Base-by-base conservation (phyloP, 2,329 filamentous ascomycete genomes). In the Xenoacremonium recifei region DNA sequence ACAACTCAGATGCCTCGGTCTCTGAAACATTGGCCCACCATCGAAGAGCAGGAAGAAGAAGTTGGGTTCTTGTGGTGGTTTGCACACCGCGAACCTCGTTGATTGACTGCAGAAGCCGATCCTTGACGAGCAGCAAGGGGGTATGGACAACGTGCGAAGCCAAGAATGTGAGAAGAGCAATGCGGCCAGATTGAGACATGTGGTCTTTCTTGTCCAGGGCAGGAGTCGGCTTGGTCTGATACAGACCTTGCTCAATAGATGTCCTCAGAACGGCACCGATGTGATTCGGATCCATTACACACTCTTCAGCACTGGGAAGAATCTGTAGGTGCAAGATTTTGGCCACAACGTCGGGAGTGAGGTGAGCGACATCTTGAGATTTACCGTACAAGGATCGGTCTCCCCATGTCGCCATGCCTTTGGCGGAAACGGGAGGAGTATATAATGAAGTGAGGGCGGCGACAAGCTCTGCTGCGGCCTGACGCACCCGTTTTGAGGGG, bases 261-360 rank as follows among this genome's bases (percentile, higher is more conserved):
- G 59, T 54, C 34, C 68, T 67, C 5, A 96, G 62, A 3, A 84
- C 76, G 16, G 79, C 78, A 19, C 76, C 70, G 33, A 96, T 74
- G 47, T 93, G 84, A 20, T 77, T 79, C 4, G 80, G 70, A 59
- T 97, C 90, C 51, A 96, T 79, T 4, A 92, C 76, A 57, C 85
- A 95, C 64, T 96, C 93, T 64, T 96, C 91, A 9, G 96, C 68
- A 2, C 77, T 79, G 1, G 88, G 88, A 16, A 89, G 63, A n/a
- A 96, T 66, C 27, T 86, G 73, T 16, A 79, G 72, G 16, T 80
- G 75, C 1, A 93, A 59, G 16, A 95, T 65, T 44, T 79, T 82
- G 32, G 75, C 69, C 3, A 71, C 69, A 40, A 84, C 76, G 18
- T 82, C 76, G 1, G 69, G 58, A 4, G 77, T 65, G 40, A 95